Percentiles rank a stretch among this genome's conserved stretches.
Conservation (phyloP, 2,329 filamentous ascomycete genomes). For the Fusarium coicis region DNA sequence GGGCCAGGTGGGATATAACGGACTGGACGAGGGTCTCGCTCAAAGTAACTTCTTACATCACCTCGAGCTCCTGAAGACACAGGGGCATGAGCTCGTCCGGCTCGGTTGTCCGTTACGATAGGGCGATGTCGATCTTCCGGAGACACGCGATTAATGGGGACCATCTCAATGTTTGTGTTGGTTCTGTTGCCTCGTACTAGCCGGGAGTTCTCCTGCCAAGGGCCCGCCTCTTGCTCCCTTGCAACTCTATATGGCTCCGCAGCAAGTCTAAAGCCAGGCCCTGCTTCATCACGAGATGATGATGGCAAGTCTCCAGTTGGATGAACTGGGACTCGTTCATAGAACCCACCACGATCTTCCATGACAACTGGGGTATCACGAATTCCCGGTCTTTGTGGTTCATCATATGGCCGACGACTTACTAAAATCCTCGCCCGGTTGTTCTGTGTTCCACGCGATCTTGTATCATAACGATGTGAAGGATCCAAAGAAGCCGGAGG, state of each 20-base stretch:
- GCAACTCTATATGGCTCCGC: conserved; percentile 17
- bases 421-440: conserved; percentile 30
- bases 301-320: conserved; percentile 18
- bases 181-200: conserved; percentile 30
- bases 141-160: conserved; percentile 27
- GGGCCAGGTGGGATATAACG: conserved; percentile 13
- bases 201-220: conserved; percentile 38
- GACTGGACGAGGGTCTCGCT: conserved; percentile 11
- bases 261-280: conserved; percentile 24
- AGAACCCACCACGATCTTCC: conserved; percentile 54
- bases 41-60: conserved; percentile 9
- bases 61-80: conserved; percentile 1
- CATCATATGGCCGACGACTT: conserved; percentile 46
- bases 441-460: conserved; percentile 29
- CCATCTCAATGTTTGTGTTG: conserved; percentile 32
- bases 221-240: conserved; percentile 32
- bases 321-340: conserved; percentile 46
- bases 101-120: conserved; percentile 17
- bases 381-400: conserved; percentile 46
- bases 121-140: conserved; percentile 16
- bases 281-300: conserved; percentile 12
- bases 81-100: conserved; percentile 6
- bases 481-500: not conserved
- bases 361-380: conserved; percentile 51
- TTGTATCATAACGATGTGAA: conserved; percentile 17